Conservation (phyloP, 2,329 filamentous ascomycete species). For the Blastomyces emzantsi region DNA sequence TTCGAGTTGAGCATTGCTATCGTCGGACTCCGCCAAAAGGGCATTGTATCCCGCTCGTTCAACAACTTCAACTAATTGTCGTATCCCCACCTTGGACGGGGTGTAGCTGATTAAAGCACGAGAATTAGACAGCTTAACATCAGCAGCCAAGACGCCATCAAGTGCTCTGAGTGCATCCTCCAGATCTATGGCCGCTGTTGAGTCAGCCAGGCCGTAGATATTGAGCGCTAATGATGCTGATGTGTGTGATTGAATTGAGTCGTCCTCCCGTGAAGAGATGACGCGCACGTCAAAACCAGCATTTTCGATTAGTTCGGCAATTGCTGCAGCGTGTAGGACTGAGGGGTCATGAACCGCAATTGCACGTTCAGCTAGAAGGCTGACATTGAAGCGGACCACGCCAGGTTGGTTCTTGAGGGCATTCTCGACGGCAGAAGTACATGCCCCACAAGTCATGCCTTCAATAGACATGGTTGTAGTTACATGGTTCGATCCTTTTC, state of each 20-base stretch:
- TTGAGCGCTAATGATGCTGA: slow-evolving; percentile 65
- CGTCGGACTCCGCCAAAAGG: slow-evolving; percentile 78
- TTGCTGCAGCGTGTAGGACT: slow-evolving; percentile 61
- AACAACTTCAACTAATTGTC: slow-evolving; percentile 70
- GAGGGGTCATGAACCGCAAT: slow-evolving; percentile 73
- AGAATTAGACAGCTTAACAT: slow-evolving; percentile 63
- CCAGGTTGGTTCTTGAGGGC: slow-evolving; percentile 72
- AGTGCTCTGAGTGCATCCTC: slow-evolving; percentile 58
- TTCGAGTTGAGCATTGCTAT: slow-evolving; percentile 94
- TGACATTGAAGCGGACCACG: slow-evolving; percentile 85
- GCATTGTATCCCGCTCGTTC: slow-evolving; percentile 83
- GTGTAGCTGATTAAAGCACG: slow-evolving; percentile 66
- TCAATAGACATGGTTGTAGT: slow-evolving; percentile 83
- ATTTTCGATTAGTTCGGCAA: slow-evolving; percentile 78
- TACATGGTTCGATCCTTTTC: slow-evolving; percentile 36
- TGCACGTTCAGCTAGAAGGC: slow-evolving; percentile 81
- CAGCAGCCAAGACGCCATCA: slow-evolving; percentile 64
- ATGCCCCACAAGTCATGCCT: slow-evolving; percentile 97
- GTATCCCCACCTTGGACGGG: slow-evolving; percentile 63
- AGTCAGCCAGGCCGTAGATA: slow-evolving; percentile 68
- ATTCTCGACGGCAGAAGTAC: slow-evolving; percentile 80
- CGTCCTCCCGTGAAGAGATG: slow-evolving; percentile 63
- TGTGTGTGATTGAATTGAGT: slow-evolving; percentile 45
- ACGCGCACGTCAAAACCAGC: slow-evolving; percentile 78
- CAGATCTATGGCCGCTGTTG: slow-evolving; percentile 60